Conservation (phyloP, 2,329 filamentous ascomycete species). For the Trichoderma atroviride region DNA sequence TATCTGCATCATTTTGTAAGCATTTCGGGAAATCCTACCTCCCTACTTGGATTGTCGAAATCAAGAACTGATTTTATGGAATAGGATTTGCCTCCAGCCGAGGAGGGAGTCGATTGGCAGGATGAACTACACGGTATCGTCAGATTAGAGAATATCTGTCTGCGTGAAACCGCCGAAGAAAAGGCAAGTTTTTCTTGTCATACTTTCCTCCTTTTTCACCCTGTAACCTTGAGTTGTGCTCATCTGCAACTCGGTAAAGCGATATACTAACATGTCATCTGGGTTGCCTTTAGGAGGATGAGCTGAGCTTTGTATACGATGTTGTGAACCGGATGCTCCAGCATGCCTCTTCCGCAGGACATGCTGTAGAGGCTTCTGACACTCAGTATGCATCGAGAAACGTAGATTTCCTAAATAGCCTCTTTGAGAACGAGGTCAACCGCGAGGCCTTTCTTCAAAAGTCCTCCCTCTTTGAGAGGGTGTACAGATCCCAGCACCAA, state of each 20-base stretch:
- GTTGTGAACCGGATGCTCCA: slow-evolving; percentile 51
- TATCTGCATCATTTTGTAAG: slow-evolving; percentile 62
- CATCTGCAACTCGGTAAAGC: background rate
- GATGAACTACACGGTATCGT: slow-evolving; percentile 48
- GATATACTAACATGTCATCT: background rate
- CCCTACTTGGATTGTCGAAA: background rate
- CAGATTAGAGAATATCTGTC: slow-evolving; percentile 49
- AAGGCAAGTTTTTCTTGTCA: slow-evolving; percentile 43
- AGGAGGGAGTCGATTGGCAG: slow-evolving; percentile 47
- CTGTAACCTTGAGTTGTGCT: background rate
- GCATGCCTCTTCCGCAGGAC: slow-evolving; percentile 44
- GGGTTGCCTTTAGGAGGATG: slow-evolving; percentile 38
- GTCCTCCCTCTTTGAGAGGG: slow-evolving; percentile 65
- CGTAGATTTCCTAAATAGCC: slow-evolving; percentile 46
- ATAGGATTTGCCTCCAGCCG: slow-evolving; percentile 35
- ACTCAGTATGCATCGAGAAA: slow-evolving; percentile 53
- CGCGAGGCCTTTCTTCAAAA: slow-evolving; percentile 63
- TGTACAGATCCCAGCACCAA: slow-evolving; percentile 31
- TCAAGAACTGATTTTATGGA: background rate
- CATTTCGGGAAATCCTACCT: background rate
- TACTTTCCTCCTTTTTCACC: background rate
- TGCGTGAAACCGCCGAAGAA: slow-evolving; percentile 34
- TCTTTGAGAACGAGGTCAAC: slow-evolving; percentile 54
- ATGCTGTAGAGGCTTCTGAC: slow-evolving; percentile 37
- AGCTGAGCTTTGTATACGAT: slow-evolving; percentile 53